phyloP scores from a whole-genome alignment of 2,329 filamentous ascomycete species.

The Teratosphaeria destructans region DNA sequence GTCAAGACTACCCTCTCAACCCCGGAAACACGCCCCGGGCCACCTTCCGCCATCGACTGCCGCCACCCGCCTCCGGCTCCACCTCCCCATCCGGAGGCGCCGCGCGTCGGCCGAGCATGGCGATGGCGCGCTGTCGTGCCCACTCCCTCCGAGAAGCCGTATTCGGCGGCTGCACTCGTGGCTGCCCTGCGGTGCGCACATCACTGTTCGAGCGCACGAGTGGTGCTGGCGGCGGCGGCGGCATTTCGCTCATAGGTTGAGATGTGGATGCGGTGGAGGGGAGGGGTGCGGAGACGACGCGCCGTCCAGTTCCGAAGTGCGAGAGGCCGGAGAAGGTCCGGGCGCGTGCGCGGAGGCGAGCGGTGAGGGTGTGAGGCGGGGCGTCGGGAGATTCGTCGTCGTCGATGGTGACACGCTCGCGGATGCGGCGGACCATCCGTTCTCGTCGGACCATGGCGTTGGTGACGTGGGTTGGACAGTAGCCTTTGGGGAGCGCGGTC shows the following conservation, averaged over 20 bases:
- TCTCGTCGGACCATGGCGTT: constrained; percentile 82
- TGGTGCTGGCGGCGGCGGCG: neutral
- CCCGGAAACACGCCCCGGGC: constrained; percentile 19
- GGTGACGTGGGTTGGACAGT: constrained; percentile 52
- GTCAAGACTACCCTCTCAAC: neutral
- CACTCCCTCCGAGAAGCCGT: constrained; percentile 31
- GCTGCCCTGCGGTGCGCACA: neutral
- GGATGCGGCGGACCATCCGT: constrained; percentile 52
- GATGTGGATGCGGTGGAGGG: neutral
- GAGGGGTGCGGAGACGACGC: neutral
- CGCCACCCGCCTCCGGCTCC: constrained; percentile 16
- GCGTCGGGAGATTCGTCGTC: neutral
- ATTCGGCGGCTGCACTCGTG: constrained; percentile 5
- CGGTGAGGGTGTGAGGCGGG: too few relatives aligned
- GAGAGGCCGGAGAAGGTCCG: constrained; percentile 1
- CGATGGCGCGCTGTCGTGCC: constrained; percentile 35
- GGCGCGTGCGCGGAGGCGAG: neutral
- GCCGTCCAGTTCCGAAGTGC: neutral
- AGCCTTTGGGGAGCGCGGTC: constrained; percentile 61
- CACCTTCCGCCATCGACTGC: constrained; percentile 21
- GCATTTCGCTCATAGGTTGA: constrained; percentile 1
- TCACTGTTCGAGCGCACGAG: neutral
- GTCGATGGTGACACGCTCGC: constrained; percentile 33
- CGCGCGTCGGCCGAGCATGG: constrained; percentile 28
- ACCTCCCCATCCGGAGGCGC: constrained; percentile 18